Evolutionary conservation across 2,329 filamentous ascomycete species (phyloP), one percentile per base, ranked within the genome.

Genomic region (Pseudocercospora cruenta): DNA sequence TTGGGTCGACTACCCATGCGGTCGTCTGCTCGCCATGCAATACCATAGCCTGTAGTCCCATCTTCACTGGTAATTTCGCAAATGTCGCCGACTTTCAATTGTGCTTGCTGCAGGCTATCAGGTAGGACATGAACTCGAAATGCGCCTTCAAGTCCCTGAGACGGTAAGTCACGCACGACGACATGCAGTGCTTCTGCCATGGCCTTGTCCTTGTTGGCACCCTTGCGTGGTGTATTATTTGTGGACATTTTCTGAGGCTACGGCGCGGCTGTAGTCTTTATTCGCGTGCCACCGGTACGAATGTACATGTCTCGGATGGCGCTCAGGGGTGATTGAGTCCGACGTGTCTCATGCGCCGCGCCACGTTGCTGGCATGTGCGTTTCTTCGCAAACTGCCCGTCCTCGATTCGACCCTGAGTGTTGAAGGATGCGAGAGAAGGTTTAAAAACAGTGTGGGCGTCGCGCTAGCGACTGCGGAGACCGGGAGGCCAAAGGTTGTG

Each of bases 21-120:
- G 64, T 82, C 81, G 39, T 82, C 75, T 3, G 87, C 85, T 47
- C 83, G 80, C 88, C 88, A 91, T 10, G 86, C 87, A 71, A 90
- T 84, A n/a, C 86, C 88, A 60, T 83, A 82, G 55, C 83, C 86
- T n/a, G 79, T 65, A 10, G 75, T 68, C 22, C 79, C 82, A 57
- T 80, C 77, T 45, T 75, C 71, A 60, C 79, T 82, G 67, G 76
- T 80, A 21, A 88, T 74, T n/a, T 80, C 81, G 72, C 88, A 88
- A 12, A 85, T 76, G 70, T 90, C 86, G 45, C 87, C 88, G n/a
- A 84, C 79, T 51, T 82, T 81, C 19, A 91, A 78, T 63, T 83
- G 83, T 9, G 88, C 77, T 28, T 81, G 79, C 58, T 86, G 81
- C 22, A 90, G 79, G 26, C 86, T 85, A 39, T 86, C 84, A 8